Evolutionary conservation across 140 eudicot genomes (phyloP).

Genomic region (Oenanthe javanica): DNA sequence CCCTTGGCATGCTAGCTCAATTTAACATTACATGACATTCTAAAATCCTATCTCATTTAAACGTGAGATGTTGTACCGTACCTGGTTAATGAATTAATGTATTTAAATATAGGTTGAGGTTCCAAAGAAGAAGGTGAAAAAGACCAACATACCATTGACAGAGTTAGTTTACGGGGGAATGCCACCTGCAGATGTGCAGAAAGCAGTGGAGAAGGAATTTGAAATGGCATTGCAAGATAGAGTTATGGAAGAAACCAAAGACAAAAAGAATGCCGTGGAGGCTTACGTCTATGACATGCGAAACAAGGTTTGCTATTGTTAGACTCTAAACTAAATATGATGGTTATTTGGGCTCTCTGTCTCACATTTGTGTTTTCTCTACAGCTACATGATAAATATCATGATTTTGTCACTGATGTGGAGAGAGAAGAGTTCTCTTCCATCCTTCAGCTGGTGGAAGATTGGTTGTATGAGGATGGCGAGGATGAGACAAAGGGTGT

Average conservation of each 20-base stretch:
- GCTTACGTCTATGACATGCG: constrained; percentile 96
- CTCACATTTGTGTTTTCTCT: constrained; percentile 2
- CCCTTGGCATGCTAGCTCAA: background rate
- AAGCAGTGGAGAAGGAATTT: constrained; percentile 84
- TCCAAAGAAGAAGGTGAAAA: constrained; percentile 80
- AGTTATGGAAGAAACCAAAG: constrained; percentile 98
- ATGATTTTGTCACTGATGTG: constrained; percentile 56
- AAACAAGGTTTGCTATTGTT: constrained; percentile 53
- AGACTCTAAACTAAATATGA: background rate
- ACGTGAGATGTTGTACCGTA: background rate
- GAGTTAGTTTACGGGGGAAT: constrained; percentile 68
- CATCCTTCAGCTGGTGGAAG: constrained; percentile 79
- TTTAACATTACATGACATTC: background rate
- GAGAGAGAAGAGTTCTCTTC: constrained; percentile 59
- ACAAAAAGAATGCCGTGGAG: constrained; percentile 88
- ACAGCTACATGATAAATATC: constrained; percentile 70
- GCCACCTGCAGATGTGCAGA: constrained; percentile 65
- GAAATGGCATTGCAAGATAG: constrained; percentile 98
- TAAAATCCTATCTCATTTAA: background rate
- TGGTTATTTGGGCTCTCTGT: background rate
- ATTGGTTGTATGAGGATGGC: constrained; percentile 97
- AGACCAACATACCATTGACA: constrained; percentile 49
- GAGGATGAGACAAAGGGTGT: constrained; percentile 97
- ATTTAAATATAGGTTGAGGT: constrained; percentile 51
- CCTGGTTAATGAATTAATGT: background rate